Conservation (phyloP, 2,329 filamentous ascomycete genomes). For the Immersiporthe knoxdaviesiana region DNA sequence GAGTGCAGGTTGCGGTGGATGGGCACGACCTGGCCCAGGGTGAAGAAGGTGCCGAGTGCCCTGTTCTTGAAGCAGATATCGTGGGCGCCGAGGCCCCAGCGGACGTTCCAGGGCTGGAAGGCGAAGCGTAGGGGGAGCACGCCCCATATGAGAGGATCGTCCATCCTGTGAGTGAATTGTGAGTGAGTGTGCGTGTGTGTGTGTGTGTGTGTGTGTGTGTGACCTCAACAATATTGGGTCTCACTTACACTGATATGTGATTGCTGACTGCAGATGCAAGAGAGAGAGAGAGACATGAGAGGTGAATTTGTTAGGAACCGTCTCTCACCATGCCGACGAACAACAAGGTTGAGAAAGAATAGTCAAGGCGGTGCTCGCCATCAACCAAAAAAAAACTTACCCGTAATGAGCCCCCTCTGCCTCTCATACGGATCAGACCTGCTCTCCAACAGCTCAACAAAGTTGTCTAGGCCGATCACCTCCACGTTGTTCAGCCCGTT, state of each 20-base stretch:
- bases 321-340: not conserved
- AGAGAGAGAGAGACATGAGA: too few species aligned
- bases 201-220: not conserved
- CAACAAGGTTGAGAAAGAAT: not conserved
- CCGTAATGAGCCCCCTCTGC: constrained; percentile 80
- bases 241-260: constrained; percentile 83
- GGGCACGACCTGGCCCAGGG: constrained; percentile 84
- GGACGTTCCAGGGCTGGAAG: constrained; percentile 72
- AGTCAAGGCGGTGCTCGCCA: too few species aligned
- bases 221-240: not conserved
- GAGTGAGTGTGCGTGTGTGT: constrained; percentile 52
- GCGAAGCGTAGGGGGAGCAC: constrained; percentile 76
- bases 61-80: constrained; percentile 93
- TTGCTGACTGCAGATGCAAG: constrained; percentile 68
- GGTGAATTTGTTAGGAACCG: not conserved
- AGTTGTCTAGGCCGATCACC: constrained; percentile 73
- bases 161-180: constrained; percentile 76
- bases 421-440: constrained; percentile 68
- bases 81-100: constrained; percentile 90
- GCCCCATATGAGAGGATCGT: constrained; percentile 95
- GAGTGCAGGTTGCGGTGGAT: constrained; percentile 84
- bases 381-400: constrained; percentile 56
- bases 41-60: constrained; percentile 80
- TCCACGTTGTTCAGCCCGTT: constrained; percentile 75
- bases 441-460: constrained; percentile 75